A percentile compares a stretch with the other conserved stretches of the same genome.
Conservation (phyloP, 2,329 filamentous ascomycete genomes). For the Aspergillus niger region DNA sequence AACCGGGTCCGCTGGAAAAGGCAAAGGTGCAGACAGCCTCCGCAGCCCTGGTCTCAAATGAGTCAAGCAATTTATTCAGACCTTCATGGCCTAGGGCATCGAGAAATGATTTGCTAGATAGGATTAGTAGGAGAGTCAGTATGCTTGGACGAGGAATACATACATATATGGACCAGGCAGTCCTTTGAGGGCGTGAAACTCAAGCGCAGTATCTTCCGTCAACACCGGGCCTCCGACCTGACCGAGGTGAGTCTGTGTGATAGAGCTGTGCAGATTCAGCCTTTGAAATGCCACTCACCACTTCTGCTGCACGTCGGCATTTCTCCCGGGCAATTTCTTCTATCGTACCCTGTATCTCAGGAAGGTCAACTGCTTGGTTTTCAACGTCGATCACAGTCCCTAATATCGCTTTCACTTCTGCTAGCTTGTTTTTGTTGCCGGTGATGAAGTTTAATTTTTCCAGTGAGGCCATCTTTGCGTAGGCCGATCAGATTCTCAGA, state of each 20-base stretch:
- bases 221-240: slow-evolving; percentile 84
- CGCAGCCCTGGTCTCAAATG: slow-evolving; percentile 86
- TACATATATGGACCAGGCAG: slow-evolving; percentile 96
- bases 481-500: background rate
- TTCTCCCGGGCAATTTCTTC: slow-evolving; percentile 92
- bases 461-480: slow-evolving; percentile 48
- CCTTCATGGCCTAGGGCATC: slow-evolving; percentile 77
- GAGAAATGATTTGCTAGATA: slow-evolving; percentile 87
- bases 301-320: slow-evolving; percentile 76
- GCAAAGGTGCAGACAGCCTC: slow-evolving; percentile 96
- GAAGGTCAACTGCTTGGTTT: slow-evolving; percentile 74
- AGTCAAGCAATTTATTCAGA: slow-evolving; percentile 85
- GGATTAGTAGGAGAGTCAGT: slow-evolving; percentile 9
- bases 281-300: slow-evolving; percentile 53
- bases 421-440: slow-evolving; percentile 90
- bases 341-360: slow-evolving; percentile 88
- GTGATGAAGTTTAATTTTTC: slow-evolving; percentile 86
- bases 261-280: background rate
- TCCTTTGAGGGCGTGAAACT: slow-evolving; percentile 87
- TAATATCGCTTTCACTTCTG: slow-evolving; percentile 86
- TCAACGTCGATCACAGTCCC: slow-evolving; percentile 70
- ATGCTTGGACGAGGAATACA: slow-evolving; percentile 30
- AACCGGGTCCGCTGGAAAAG: slow-evolving; percentile 81
- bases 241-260: slow-evolving; percentile 5
- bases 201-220: slow-evolving; percentile 93